phyloP scores from a whole-genome alignment of 2,329 filamentous ascomycete genomes.

The Endothia cerciana region DNA sequence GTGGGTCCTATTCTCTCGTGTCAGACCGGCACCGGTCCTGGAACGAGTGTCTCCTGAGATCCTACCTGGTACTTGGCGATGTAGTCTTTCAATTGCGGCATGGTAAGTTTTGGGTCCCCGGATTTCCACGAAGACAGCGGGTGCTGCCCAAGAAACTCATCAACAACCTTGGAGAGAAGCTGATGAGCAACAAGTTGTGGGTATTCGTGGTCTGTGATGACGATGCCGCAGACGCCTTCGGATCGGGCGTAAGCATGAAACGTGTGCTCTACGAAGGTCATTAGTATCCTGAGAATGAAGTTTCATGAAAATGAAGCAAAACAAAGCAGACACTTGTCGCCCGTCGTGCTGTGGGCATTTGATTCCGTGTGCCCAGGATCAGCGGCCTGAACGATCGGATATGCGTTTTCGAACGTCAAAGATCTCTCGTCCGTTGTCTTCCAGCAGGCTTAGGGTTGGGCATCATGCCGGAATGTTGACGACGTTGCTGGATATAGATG shows the following conservation, averaged over 20 bases:
- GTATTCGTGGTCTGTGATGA: conserved; percentile 78
- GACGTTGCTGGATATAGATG: no score
- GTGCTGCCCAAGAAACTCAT: conserved; percentile 82
- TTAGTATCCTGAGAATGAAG: background rate
- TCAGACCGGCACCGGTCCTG: background rate
- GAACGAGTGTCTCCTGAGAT: background rate
- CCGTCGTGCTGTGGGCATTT: background rate
- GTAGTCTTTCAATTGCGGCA: conserved; percentile 81
- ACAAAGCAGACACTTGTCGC: conserved; percentile 5
- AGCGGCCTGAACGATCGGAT: background rate
- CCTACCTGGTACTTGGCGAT: conserved; percentile 57
- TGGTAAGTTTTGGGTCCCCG: conserved; percentile 57
- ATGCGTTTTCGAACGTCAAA: no score
- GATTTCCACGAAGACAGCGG: conserved; percentile 70
- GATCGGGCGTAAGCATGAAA: conserved; percentile 80
- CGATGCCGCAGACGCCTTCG: conserved; percentile 75
- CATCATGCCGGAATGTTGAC: no score
- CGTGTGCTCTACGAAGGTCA: conserved; percentile 58
- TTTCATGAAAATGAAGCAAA: background rate
- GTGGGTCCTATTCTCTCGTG: conserved; percentile 67
- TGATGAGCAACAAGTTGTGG: conserved; percentile 38
- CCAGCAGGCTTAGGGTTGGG: no score
- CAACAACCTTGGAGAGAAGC: conserved; percentile 77
- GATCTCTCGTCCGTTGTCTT: no score
- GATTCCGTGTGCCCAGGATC: no score